Evolutionary conservation across 2,329 filamentous ascomycete genomes (phyloP), one percentile per base, ranked within the genome.

Genomic region (Chaetomium olivaceum): DNA sequence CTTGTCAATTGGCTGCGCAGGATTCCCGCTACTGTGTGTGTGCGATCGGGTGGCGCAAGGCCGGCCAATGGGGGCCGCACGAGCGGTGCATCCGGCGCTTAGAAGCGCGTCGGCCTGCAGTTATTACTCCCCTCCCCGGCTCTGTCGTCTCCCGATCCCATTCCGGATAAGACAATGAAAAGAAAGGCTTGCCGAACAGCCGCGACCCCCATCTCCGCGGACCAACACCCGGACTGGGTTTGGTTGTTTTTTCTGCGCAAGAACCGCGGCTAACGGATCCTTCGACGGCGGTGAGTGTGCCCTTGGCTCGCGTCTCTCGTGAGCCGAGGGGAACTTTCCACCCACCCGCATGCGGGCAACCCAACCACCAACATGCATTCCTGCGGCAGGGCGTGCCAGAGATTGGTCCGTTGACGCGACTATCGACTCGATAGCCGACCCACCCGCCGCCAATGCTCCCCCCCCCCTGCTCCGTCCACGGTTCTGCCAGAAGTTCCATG

Each of bases 91-190:
- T 58, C 58, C 58, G 69, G 70, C 70, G 70, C 70, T 71, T 71
- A 71, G 61, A 71, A 71, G 70, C 70, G 69, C 67, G 69, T 61
- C 3, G n/a, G 33, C 43, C 64, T 70, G 70, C 68, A 69, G 60
- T 50, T 19, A 25, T 48, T 50, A 16, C 21, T 60, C 25, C 27
- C 36, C 25, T 58, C 25, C 46, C 36, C 55, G 57, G 48, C 54
- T 33, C 65, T 55, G 57, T 58, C 48, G 56, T 58, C 52, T 57
- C 59, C 39, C 59, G 29, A 54, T 62, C 54, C 55, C 50, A 59
- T 58, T 61, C 51, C 52, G 61, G 63, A 51, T 54, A 56, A 25
- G 6, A 43, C 19, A 23, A 27, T 16, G 52, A 55, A 16, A 12
- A 29, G 27, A 12, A 12, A 43, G 16, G 56, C 43, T 66, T 68